phyloP scores from a whole-genome alignment of 164 flowering plant genomes.

The Nymphaea thermarum region DNA sequence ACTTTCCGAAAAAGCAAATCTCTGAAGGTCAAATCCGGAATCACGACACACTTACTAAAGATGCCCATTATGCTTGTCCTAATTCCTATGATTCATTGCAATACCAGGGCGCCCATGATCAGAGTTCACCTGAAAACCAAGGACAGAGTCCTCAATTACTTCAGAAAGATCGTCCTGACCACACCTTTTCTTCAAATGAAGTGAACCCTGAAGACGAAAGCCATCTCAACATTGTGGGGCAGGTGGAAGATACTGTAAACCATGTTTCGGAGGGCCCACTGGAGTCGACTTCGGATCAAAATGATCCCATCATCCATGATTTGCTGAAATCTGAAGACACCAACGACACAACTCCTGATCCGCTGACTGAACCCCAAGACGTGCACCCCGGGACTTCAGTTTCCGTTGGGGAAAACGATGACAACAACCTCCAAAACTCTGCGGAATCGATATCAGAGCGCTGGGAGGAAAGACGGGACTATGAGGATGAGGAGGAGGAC shows the following conservation, averaged over 20 bases:
- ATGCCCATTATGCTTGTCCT: not conserved
- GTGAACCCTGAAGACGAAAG: too few relatives aligned
- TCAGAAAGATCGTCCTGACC: not conserved
- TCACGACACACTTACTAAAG: not conserved
- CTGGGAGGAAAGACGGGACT: not conserved
- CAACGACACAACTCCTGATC: not conserved
- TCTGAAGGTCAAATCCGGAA: not conserved
- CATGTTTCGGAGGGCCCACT: too few relatives aligned
- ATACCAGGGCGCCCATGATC: not conserved
- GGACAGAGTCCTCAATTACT: not conserved
- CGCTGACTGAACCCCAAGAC: not conserved
- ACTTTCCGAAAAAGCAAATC: not conserved
- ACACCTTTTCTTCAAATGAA: too few relatives aligned
- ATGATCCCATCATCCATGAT: not conserved
- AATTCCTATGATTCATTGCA: not conserved
- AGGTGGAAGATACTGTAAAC: not conserved
- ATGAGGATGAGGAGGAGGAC: not conserved
- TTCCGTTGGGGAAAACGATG: not conserved
- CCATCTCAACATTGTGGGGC: not conserved
- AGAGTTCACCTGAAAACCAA: not conserved
- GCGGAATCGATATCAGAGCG: too few relatives aligned
- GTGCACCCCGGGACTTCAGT: not conserved
- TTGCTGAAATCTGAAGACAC: not conserved
- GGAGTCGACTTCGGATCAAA: not conserved
- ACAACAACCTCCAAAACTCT: too few relatives aligned